Evolutionary conservation across 257 asterid species (phyloP), one percentile per base, ranked within the genome.

Genomic region (Nicotiana paniculata): DNA sequence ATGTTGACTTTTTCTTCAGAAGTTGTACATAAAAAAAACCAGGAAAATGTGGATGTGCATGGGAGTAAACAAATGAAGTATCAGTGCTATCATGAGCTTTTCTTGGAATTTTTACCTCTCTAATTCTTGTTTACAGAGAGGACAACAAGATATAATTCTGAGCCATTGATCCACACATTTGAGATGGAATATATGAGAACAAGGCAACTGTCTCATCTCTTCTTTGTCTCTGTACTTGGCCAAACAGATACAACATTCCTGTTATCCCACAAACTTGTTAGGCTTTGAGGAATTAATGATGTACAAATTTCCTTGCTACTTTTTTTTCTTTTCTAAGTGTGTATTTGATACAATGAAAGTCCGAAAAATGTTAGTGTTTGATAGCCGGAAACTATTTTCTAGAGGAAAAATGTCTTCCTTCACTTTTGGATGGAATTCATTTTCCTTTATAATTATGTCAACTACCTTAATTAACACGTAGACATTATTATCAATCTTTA

Each of bases 131-230:
- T 90, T 90, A 83, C 93, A 90, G 2, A 90, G 90, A 66, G 91
- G 93, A 81, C 99, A 96, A 75, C 93, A 92, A 51, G 97, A 91
- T 61, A 90, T 86, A 17, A 96, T 95, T 91, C 83, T 91, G 84
- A 95, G 96, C 99, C 99, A 96, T 82, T 96, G 97, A 86, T 94
- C 99, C 83, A 96, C 98, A 82, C 99, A 96, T 66, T 90, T 89
- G 8, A 92, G 92, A 85, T 93, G 98, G 83, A 95, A 95, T 51
- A 86, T 82, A 88, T 96, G 99, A 18, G 87, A 85, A 84, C 99
- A 96, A 79, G 97, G 97, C 84, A 96, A 77, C 77, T 94, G 68
- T 84, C 98, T 91, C 9, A 96, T 91, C 80, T 94, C 99, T 87
- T 96, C 99, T 86, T 89, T 93, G 9, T 94, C 97, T 84, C 72